These are phyloP conservation scores for Hypoxylon sp. DNA, from an alignment of 2,329 filamentous ascomycete genomes.

Conservation along the genomic window DNA sequence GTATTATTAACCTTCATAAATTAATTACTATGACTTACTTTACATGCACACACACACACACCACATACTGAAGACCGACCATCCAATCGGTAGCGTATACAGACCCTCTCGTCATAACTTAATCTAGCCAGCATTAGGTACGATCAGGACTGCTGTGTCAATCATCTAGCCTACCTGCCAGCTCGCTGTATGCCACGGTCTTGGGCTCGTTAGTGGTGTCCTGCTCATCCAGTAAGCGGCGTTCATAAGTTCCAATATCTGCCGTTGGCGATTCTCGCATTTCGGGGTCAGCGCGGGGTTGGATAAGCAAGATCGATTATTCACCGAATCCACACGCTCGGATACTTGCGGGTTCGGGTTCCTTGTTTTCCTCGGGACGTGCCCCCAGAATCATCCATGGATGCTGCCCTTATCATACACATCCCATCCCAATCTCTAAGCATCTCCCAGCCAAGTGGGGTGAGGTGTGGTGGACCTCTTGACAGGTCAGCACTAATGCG, in stretches of 20 bases:
- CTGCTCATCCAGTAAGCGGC: conserved; percentile 25
- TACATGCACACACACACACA: conserved; percentile 1
- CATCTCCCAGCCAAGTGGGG: conserved; percentile 25
- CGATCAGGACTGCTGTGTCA: conserved; percentile 18
- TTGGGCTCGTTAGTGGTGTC: conserved; percentile 23
- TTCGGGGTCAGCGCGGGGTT: conserved; percentile 1
- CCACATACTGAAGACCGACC: background rate
- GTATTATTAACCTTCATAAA: background rate
- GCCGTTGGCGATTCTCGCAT: conserved; percentile 5
- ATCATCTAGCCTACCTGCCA: conserved; percentile 8
- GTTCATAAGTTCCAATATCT: conserved; percentile 1
- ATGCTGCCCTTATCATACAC: conserved; percentile 11
- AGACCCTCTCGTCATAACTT: conserved; percentile 40
- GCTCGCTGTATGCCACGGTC: conserved; percentile 11
- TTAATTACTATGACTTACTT: conserved; percentile 4
- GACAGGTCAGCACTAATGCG: conserved; percentile 43
- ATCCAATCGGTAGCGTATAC: conserved; percentile 24
- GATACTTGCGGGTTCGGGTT: conserved; percentile 20
- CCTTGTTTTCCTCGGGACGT: conserved; percentile 3
- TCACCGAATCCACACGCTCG: conserved; percentile 11
- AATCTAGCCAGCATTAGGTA: conserved; percentile 37
- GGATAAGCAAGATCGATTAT: conserved; percentile 12
- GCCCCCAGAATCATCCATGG: background rate
- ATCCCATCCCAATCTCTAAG: background rate
- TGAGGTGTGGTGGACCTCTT: conserved; percentile 23